Conservation (phyloP, 1,284 basidiomycete genomes). For the Malassezia sympodialis region DNA sequence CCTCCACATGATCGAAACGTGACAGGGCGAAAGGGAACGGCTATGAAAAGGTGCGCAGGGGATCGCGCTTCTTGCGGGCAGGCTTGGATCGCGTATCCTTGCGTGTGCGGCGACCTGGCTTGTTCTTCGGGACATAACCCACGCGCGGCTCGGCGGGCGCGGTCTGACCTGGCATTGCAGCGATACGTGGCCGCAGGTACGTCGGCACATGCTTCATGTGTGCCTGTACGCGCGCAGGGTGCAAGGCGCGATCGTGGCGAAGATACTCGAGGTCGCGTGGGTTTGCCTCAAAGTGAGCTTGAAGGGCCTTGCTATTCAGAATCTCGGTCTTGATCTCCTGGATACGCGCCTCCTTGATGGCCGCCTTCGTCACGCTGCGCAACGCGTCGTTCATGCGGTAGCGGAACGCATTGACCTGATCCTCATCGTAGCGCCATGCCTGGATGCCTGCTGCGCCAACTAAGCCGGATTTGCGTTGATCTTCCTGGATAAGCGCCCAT, state of each 20-base stretch:
- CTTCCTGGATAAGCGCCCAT: constrained; percentile 52
- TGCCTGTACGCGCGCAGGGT: constrained; percentile 68
- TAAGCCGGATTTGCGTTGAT: constrained; percentile 13
- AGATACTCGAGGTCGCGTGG: constrained; percentile 85
- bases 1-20: neutral
- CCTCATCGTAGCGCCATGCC: constrained; percentile 86
- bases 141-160: neutral
- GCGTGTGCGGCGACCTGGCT: neutral
- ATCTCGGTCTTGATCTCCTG: constrained; percentile 92
- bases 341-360: constrained; percentile 79
- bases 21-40: neutral
- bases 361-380: constrained; percentile 71
- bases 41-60: constrained; percentile 16
- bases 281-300: constrained; percentile 97
- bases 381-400: constrained; percentile 97
- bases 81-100: neutral
- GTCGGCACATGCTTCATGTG: constrained; percentile 94
- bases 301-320: constrained; percentile 86
- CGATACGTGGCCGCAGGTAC: constrained; percentile 79
- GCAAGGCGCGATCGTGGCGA: constrained; percentile 84
- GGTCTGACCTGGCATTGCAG: constrained; percentile 33
- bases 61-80: constrained; percentile 10
- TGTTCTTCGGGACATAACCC: constrained; percentile 15
- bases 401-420: constrained; percentile 91
- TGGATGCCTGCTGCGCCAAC: constrained; percentile 58